Evolutionary conservation across 768 basidiomycete species (phyloP), one percentile per base, ranked within the genome.

Genomic region (Trichaptum fuscoviolaceum): DNA sequence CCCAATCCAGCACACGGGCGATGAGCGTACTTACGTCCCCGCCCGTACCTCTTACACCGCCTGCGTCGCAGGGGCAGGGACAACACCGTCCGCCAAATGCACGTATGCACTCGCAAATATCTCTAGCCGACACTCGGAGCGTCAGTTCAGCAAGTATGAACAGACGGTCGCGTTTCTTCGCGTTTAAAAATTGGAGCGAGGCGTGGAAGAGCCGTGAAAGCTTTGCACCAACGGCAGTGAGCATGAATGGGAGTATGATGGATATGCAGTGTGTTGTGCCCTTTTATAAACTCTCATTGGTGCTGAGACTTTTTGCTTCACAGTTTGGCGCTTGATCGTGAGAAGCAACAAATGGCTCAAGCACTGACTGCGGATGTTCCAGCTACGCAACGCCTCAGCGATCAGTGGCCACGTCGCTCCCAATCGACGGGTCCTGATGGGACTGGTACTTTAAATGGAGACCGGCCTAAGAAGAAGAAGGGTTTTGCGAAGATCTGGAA

Each of bases 181-280:
- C 89, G 8, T 84, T 89, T 73, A 87, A 81, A 75, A 90, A 90
- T 70, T 79, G 90, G 59, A 87, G 86, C 66, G 77, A 85, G 24
- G 88, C 87, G 15, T 92, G 88, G 87, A 81, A 85, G 70, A 93
- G 91, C 73, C 90, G 89, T 71, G 90, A 92, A 66, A 93, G 92
- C 74, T 78, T 95, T 52, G 89, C 91, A 1, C 83, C 85, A n/a
- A 91, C 92, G 30, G 42, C 42, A 52, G 42, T 52, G 10, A 91
- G 89, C 8, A 83, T 90, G 73, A 89, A 90, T 2, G 93, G 93
- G 64, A 95, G 93, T 71, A 93, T 95, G 91, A 78, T 94, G 69
- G 91, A 94, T 75, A 94, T 95, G 93, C 93, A 95, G 92, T 94
- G 78, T 69, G 91, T 87, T 18, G 20, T 66, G 26, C 25, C 62